Conservation (phyloP, 2,329 filamentous ascomycete species). For the Colletotrichum brevisporum region DNA sequence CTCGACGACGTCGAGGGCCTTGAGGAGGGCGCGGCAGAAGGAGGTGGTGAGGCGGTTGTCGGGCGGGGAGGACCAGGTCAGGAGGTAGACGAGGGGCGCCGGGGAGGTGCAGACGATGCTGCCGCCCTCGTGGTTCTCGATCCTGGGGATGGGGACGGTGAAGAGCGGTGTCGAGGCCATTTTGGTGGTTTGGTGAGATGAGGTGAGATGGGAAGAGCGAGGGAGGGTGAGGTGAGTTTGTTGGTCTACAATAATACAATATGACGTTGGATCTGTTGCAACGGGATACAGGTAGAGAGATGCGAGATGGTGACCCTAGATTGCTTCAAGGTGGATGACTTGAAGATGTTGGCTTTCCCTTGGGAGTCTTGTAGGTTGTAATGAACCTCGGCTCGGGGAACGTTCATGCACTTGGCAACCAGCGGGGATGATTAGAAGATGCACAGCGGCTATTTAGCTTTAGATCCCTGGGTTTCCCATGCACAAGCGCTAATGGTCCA, state of each 20-base stretch:
- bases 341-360: not conserved
- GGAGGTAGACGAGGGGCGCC: constrained; percentile 74
- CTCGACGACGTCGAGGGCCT: constrained; percentile 83
- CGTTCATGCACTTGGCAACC: not conserved
- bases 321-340: not conserved
- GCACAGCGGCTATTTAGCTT: constrained; percentile 18
- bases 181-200: constrained; percentile 10
- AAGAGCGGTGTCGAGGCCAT: constrained; percentile 63
- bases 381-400: constrained; percentile 36
- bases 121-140: constrained; percentile 65
- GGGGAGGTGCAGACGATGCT: constrained; percentile 75
- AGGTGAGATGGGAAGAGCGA: not conserved
- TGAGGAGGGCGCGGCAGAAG: constrained; percentile 76
- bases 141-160: constrained; percentile 68
- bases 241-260: not conserved
- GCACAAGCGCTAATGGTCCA: constrained; percentile 12
- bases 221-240: not conserved
- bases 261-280: not conserved
- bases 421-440: not conserved
- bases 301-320: no score
- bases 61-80: constrained; percentile 78
- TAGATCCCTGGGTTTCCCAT: not conserved
- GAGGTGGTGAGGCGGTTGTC: constrained; percentile 82
- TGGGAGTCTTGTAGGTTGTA: not conserved
- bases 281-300: no score